phyloP scores from a whole-genome alignment of 192 early-diverging fungal genomes.

The Linnemannia hyalina region DNA sequence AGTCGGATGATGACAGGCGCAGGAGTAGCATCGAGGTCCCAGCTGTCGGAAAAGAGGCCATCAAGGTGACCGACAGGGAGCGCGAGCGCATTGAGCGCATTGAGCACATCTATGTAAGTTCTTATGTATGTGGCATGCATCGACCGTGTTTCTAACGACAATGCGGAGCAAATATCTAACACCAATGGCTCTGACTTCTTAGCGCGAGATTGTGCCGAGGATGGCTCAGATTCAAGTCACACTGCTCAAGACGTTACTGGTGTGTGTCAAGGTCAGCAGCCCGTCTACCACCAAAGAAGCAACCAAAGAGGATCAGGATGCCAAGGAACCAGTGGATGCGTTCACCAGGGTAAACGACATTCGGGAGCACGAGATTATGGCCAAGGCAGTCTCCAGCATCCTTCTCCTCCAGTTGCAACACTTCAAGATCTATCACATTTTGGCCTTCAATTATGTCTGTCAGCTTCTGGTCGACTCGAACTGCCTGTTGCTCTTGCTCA shows the following conservation, averaged over 20 bases:
- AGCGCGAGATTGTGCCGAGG: constrained; percentile 65
- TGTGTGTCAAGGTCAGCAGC: constrained; percentile 55
- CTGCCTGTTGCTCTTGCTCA: constrained; percentile 84
- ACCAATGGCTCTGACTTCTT: neutral
- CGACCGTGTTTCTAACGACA: neutral
- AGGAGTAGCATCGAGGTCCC: neutral
- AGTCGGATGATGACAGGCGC: constrained; percentile 17
- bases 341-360: constrained; percentile 63
- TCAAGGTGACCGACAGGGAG: constrained; percentile 43
- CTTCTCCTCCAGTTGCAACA: constrained; percentile 75
- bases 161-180: neutral
- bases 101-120: constrained; percentile 68
- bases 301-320: constrained; percentile 33
- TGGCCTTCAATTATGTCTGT: constrained; percentile 84
- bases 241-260: constrained; percentile 64
- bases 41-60: neutral
- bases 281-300: constrained; percentile 56
- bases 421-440: constrained; percentile 75
- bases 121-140: neutral
- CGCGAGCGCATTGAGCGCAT: constrained; percentile 58
- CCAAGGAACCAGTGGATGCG: constrained; percentile 37
- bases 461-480: constrained; percentile 87
- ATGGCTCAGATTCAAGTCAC: constrained; percentile 69
- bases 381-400: constrained; percentile 77
- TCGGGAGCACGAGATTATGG: constrained; percentile 79